Evolutionary conservation across 139 green algal species (phyloP), one percentile per base, ranked within the genome.

Genomic region (Chlorella vulgaris): DNA sequence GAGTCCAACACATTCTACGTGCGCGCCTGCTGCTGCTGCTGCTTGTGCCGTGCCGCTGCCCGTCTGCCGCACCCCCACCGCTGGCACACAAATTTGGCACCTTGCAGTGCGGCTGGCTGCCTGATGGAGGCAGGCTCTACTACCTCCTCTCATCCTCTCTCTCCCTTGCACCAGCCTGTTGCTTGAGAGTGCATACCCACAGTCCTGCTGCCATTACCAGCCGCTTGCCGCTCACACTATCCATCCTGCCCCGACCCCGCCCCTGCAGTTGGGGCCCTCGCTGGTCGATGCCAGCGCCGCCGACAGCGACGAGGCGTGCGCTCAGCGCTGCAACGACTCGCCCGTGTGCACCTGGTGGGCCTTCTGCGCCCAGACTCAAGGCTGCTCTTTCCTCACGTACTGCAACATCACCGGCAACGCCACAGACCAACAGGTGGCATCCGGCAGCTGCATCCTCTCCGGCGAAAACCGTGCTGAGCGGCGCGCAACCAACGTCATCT

Each of bases 371-470:
- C 22, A 50, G 47, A 8, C n/a, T 0, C 38, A 74, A 2, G 67
- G 69, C 28, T 76, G 69, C 55, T 15, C 28, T 5, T 8, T 67
- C 47, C 31, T 50, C 28, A 13, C 7, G 7, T 78, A 67, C 70
- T 78, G 70, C 70, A 67, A 78, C 50, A 7, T 21, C 50, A 78
- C 70, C 7, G 47, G 1, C 31, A 28, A 50, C 33, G 70, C 70
- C 21, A 26, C 70, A 31, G 7, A 26, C 8, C 22, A 42, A 28
- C 40, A 61, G 42, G 47, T 78, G 50, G 47, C 70, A 22, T 47
- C 18, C 15, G 50, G 50, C 50, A 78, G 47, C 50, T 78, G 70
- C 70, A 29, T 78, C 47, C 70, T 67, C 24, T 78, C 70, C 19
- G n/a, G 21, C 28, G 69, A 76, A 8, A 2, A 28, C 19, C 21